Evolutionary conservation across 2,329 filamentous ascomycete species (phyloP), one percentile per base, ranked within the genome.

Genomic region (Metarhizium anisopliae): DNA sequence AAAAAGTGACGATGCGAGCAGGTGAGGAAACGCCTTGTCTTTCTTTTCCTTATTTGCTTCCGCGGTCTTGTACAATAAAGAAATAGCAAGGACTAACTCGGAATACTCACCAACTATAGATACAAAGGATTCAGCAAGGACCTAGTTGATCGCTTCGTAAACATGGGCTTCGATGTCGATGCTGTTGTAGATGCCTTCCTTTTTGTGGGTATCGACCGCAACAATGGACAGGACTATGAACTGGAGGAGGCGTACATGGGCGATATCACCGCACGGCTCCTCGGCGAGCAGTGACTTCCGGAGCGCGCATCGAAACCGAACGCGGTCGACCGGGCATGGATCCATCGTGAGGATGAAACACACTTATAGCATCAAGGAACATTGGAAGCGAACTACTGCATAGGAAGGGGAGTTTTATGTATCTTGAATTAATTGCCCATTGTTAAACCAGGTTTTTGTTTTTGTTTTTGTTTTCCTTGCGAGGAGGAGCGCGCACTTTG

Each of bases 181-280:
- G 79, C 82, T n/a, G 90, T 97, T 1, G 90, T 96, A 0, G 81
- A 87, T 10, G 89, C 90, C 0, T 95, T 96, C 65, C 79, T 86
- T 53, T 88, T 81, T 58, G 85, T 94, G 7, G 88, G 89, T 6
- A 92, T 96, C 61, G 89, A 93, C 59, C 82, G 82, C 18, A 90
- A 87, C 62, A 81, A 80, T 30, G 91, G 91, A 0, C 77, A 86
- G 61, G 88, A 94, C 67, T 94, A 95, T 68, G 85, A 89, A 64
- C 75, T 96, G n/a, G 90, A 95, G 66, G 89, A 94, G 64, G 90
- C 86, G 1, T 92, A 91, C 63, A 90, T 95, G 81, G 90, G 89
- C 3, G 91, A 96, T 62, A 86, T 97, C 59, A 95, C 90, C 0
- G 89, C 90, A 18, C 80, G 87, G 56, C 80, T 97, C 6, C 83